phyloP scores from a whole-genome alignment of 192 early-diverging fungal species.

The Coemansia sp. region DNA sequence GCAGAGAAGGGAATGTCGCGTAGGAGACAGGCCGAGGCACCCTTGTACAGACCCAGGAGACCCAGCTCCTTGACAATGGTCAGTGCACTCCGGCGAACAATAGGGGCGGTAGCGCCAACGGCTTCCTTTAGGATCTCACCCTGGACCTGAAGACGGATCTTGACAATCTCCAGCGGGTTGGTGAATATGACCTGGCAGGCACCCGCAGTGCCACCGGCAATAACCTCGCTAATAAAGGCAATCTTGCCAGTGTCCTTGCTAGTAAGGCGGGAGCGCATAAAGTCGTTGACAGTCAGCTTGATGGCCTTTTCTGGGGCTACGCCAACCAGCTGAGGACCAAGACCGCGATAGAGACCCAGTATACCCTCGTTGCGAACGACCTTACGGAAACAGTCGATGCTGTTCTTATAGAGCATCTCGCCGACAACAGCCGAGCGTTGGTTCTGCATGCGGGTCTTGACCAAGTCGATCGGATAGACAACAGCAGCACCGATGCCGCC shows the following conservation, averaged over 20 bases:
- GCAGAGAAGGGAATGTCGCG: slow-evolving; percentile 97
- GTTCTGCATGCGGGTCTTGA: slow-evolving; percentile 99
- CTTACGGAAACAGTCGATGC: slow-evolving; percentile 93
- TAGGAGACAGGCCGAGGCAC: slow-evolving; percentile 87
- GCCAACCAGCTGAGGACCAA: slow-evolving; percentile 88
- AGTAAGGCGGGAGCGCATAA: slow-evolving; percentile 70
- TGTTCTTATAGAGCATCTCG: slow-evolving; percentile 92
- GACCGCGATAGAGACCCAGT: slow-evolving; percentile 86
- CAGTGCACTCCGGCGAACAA: slow-evolving; percentile 69
- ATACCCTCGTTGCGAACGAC: slow-evolving; percentile 91
- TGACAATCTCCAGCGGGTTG: slow-evolving; percentile 98
- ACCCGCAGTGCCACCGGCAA: slow-evolving; percentile 87
- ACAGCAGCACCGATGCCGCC: slow-evolving; percentile 92
- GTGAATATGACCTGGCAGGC: slow-evolving; percentile 90
- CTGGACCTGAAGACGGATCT: slow-evolving; percentile 93
- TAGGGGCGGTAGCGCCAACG: slow-evolving; percentile 33
- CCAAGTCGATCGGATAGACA: slow-evolving; percentile 97
- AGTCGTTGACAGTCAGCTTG: slow-evolving; percentile 96
- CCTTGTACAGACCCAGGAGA: slow-evolving; percentile 91
- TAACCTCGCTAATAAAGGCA: slow-evolving; percentile 72
- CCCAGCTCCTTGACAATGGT: slow-evolving; percentile 89
- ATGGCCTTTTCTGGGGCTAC: slow-evolving; percentile 99
- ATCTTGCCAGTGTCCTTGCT: slow-evolving; percentile 75
- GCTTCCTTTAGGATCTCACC: slow-evolving; percentile 65
- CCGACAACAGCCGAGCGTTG: slow-evolving; percentile 89